Percentiles rank a stretch among this genome's conserved stretches.
These are phyloP conservation scores for Ustilago bromivora DNA, from an alignment of 1,284 basidiomycete species.

Conservation along the genomic window DNA sequence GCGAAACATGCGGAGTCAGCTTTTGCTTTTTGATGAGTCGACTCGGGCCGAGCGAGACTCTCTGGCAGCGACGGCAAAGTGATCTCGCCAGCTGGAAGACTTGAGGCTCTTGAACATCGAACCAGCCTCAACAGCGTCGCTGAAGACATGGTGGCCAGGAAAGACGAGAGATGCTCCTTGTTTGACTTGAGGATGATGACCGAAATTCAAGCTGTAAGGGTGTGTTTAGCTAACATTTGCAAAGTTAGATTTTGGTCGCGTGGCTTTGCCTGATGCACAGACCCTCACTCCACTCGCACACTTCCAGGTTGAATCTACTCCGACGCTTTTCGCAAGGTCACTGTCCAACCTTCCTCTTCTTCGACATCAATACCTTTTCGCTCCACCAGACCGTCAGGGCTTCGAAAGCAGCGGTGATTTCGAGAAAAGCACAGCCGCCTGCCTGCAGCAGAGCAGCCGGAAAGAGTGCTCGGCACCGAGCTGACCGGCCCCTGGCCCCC, in stretches of 20 bases:
- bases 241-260: neutral
- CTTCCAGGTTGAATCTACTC: neutral
- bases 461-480: no score
- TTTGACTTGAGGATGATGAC: neutral
- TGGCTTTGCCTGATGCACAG: neutral
- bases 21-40: neutral
- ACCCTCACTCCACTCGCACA: neutral
- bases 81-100: no score
- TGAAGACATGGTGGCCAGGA: no score
- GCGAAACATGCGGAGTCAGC: constrained; percentile 13
- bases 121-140: no score
- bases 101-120: no score
- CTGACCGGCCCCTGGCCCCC: no score
- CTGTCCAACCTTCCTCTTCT: neutral
- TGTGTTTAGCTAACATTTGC: no score
- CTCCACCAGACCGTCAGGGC: no score
- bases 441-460: neutral
- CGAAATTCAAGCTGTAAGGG: no score
- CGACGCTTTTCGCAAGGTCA: neutral
- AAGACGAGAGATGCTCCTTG: neutral
- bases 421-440: neutral
- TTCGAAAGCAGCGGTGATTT: no score
- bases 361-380: neutral
- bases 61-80: no score
- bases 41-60: constrained; percentile 1